Evolutionary conservation across 2,329 filamentous ascomycete genomes (phyloP).

Genomic region (Emergomyces orientalis): DNA sequence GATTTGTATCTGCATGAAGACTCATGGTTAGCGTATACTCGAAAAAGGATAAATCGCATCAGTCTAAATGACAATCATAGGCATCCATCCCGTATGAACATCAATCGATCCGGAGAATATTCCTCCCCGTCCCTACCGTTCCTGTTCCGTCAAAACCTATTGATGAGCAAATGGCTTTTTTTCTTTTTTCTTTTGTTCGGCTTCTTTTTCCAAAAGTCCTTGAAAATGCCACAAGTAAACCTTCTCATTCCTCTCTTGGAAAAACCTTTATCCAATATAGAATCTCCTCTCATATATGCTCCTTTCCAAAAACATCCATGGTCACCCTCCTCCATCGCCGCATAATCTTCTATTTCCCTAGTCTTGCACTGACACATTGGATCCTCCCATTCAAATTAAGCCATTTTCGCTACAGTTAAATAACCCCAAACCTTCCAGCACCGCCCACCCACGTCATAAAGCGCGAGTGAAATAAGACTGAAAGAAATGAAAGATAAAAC

Average conservation of each 20-base stretch:
- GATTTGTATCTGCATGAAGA: not conserved
- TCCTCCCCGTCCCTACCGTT: slow-evolving; percentile 3
- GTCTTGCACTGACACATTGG: not conserved
- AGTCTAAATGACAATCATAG: not conserved
- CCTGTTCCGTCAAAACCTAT: not conserved
- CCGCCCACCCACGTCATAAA: not conserved
- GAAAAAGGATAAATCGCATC: not conserved
- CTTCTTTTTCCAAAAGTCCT: not conserved
- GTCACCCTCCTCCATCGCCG: not conserved
- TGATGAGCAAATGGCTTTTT: not conserved
- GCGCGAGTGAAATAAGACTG: slow-evolving; percentile 16
- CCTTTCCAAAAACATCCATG: no score
- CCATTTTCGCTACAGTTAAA: not conserved
- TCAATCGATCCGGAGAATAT: not conserved
- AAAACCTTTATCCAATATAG: not conserved
- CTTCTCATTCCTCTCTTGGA: not conserved
- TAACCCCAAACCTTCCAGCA: not conserved
- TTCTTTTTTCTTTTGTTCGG: not conserved
- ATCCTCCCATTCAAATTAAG: not conserved
- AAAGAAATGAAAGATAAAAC: not conserved
- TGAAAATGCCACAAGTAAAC: not conserved
- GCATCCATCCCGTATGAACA: not conserved
- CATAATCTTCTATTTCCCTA: not conserved
- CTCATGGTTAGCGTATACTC: not conserved
- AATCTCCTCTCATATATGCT: no score